Percentiles rank a stretch among this genome's conserved stretches.
Conservation (phyloP, 495 filamentous ascomycete species). For the Xylaria cubensis region DNA sequence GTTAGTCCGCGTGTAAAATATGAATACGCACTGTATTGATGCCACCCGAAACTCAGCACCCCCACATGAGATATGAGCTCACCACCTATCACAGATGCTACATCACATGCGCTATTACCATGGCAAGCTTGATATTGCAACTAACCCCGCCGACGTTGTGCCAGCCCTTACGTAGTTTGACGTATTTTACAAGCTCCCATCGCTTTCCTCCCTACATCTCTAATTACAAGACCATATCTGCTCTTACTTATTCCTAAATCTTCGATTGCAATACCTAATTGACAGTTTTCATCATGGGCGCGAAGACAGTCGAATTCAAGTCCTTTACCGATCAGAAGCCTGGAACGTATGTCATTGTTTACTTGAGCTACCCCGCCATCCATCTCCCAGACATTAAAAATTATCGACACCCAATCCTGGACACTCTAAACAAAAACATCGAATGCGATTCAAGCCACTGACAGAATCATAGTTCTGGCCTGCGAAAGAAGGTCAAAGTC, state of each 20-base stretch:
- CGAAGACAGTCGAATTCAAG: conserved; percentile 76
- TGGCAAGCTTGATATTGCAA: conserved; percentile 20
- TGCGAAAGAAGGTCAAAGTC: conserved; percentile 97
- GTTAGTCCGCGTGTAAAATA: neutral
- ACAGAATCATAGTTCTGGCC: conserved; percentile 74
- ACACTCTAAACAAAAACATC: neutral
- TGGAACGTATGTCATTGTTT: conserved; percentile 82
- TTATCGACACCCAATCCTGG: conserved; percentile 27
- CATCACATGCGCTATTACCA: neutral
- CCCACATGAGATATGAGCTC: conserved; percentile 19
- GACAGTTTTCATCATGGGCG: conserved; percentile 61
- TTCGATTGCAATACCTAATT: neutral
- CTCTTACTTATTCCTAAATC: neutral
- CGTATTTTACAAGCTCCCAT: conserved; percentile 23
- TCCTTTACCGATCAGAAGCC: conserved; percentile 96
- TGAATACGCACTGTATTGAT: neutral
- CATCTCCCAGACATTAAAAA: conserved; percentile 12
- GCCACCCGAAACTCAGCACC: neutral
- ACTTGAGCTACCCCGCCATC: conserved; percentile 41
- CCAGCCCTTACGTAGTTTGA: conserved; percentile 25
- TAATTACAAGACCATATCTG: neutral
- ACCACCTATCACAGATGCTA: conserved; percentile 7
- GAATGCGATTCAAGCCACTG: conserved; percentile 26
- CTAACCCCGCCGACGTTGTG: conserved; percentile 22
- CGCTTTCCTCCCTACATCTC: neutral